Percentiles rank a stretch among this genome's conserved stretches.
Conservation (phyloP, 768 basidiomycete species). For the Strobilomyces echinocephalus region DNA sequence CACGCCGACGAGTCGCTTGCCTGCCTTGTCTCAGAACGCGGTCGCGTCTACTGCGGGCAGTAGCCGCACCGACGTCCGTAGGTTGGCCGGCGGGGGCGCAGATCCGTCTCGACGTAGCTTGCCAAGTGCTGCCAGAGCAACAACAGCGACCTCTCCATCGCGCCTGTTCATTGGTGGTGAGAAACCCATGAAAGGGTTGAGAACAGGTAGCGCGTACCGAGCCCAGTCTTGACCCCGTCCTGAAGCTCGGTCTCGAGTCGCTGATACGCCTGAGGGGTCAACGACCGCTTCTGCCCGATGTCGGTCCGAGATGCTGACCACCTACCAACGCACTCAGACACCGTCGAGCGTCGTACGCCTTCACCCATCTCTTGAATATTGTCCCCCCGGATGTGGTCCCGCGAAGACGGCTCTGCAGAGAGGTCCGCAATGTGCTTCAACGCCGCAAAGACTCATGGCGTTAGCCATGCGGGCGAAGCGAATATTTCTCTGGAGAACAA, state of each 20-base stretch:
- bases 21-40: conserved; percentile 53
- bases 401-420: conserved; percentile 65
- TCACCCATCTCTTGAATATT: conserved; percentile 59
- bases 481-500: no score
- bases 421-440: conserved; percentile 66
- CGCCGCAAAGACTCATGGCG: no score
- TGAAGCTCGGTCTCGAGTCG: conserved; percentile 38
- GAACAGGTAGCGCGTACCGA: conserved; percentile 38
- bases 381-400: conserved; percentile 62
- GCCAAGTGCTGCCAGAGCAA: conserved; percentile 77
- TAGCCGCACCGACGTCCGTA: conserved; percentile 50
- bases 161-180: conserved; percentile 38
- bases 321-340: conserved; percentile 28
- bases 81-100: conserved; percentile 23
- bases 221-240: conserved; percentile 48
- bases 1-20: conserved; percentile 49
- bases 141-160: conserved; percentile 73
- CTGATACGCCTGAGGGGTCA: conserved; percentile 59
- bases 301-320: conserved; percentile 53
- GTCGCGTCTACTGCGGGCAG: conserved; percentile 54
- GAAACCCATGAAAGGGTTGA: no score
- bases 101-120: conserved; percentile 48
- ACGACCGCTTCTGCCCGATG: conserved; percentile 58
- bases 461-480: no score
- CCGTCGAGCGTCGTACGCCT: conserved; percentile 6